Evolutionary conservation across 257 asterid genomes (phyloP).

Genomic region (Salvia miltiorrhiza): DNA sequence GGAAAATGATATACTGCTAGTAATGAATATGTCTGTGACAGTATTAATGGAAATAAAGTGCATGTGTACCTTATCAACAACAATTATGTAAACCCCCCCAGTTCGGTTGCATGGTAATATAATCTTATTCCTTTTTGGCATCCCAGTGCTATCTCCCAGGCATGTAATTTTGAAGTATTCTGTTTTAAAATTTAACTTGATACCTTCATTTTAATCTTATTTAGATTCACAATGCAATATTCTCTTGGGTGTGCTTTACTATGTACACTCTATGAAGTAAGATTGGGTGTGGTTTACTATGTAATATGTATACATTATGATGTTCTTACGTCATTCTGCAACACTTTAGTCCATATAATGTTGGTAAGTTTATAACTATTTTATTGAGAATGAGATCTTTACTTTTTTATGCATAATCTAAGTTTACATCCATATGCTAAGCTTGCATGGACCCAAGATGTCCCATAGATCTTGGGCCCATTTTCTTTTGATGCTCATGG

Average conservation of each 20-base stretch:
- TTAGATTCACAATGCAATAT: not conserved
- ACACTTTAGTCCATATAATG: not conserved
- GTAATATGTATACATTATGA: not conserved
- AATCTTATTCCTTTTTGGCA: not conserved
- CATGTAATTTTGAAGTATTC: not conserved
- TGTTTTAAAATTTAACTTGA: not conserved
- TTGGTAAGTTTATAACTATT: not conserved
- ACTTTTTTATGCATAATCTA: not conserved
- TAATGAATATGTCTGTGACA: not conserved
- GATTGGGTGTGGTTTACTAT: not conserved
- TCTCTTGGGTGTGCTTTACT: not conserved
- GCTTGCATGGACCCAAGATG: conserved; percentile 11
- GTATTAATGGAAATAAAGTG: not conserved
- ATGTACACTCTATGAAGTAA: no score
- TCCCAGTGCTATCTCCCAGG: not conserved
- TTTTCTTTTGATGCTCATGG: not conserved
- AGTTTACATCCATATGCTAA: not conserved
- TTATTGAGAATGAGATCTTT: not conserved
- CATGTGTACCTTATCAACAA: no score
- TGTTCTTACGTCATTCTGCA: not conserved
- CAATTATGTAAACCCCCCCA: not conserved
- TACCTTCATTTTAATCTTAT: not conserved
- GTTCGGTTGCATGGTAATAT: not conserved
- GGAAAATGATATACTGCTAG: not conserved
- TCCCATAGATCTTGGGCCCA: conserved; percentile 11